A percentile compares a stretch with the other conserved stretches of the same genome.
Conservation (phyloP, 2,329 filamentous ascomycete genomes). For the Decorospora gaudefroyi region DNA sequence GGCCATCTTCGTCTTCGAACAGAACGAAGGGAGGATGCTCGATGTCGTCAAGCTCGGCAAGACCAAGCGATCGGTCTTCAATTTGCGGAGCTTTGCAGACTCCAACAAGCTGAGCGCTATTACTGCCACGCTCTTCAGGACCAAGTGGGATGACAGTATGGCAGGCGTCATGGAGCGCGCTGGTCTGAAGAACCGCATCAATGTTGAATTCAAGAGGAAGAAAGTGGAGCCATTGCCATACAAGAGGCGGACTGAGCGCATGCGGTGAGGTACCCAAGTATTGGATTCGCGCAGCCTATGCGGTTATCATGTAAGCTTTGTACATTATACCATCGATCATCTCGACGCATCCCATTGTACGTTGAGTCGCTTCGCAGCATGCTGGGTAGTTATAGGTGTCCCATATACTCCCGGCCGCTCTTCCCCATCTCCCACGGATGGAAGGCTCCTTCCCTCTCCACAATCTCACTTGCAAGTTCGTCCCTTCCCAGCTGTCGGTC, state of each 20-base stretch:
- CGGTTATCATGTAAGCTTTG: slow-evolving; percentile 13
- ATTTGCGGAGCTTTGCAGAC: slow-evolving; percentile 72
- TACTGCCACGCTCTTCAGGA: slow-evolving; percentile 86
- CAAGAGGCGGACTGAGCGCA: slow-evolving; percentile 60
- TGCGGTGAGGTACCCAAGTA: slow-evolving; percentile 42
- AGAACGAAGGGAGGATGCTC: slow-evolving; percentile 59
- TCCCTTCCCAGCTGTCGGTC: not conserved
- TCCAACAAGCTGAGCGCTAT: slow-evolving; percentile 72
- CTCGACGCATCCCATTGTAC: not conserved
- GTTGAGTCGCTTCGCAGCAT: too few species aligned
- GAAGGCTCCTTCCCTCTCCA: not conserved
- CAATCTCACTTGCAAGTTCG: not conserved
- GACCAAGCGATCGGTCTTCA: slow-evolving; percentile 74
- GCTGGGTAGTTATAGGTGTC: not conserved
- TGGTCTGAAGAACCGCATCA: slow-evolving; percentile 69
- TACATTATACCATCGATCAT: slow-evolving; percentile 10
- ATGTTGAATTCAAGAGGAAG: slow-evolving; percentile 83
- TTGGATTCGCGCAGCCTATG: slow-evolving; percentile 11
- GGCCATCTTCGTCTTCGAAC: slow-evolving; percentile 80
- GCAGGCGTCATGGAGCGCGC: slow-evolving; percentile 83
- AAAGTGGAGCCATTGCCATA: slow-evolving; percentile 71
- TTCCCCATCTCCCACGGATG: not conserved
- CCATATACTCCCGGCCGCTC: slow-evolving; percentile 1
- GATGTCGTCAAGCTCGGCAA: slow-evolving; percentile 67
- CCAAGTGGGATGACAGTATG: slow-evolving; percentile 85